Base-by-base conservation (phyloP, 257 asterid genomes). In the Asclepias syriaca region DNA sequence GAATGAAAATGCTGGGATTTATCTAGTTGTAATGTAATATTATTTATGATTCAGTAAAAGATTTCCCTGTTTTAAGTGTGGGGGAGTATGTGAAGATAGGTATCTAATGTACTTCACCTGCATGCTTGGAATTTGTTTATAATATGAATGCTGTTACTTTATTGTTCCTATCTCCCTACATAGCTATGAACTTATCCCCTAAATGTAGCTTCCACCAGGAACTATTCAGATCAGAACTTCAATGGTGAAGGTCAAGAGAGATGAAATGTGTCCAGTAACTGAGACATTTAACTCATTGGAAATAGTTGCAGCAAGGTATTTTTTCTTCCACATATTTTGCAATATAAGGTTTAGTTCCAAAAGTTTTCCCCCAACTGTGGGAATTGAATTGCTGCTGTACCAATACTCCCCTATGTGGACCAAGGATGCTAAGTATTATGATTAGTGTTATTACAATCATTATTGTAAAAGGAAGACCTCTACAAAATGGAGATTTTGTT, bases 191-290 rank as follows among this genome's bases (percentile, higher is more conserved):
- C 10, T 63, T 68, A 3, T 49, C 56, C 46, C 12, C 39, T 6
- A 10, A 53, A 39, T 61, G 65, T 74, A 93, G 98, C 89, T 90
- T 74, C 80, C 74, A 39, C 86, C 76, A 1, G 77, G 91, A 54
- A 85, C 79, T 48, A 87, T 93, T 87, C 96, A 90, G 75, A 76
- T 93, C 70, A 87, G 98, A 66, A 89, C 87, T 6, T 93, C 97
- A 69, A 93, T 93, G 98, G 78, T 90, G 55, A 93, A 93, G 86
- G 98, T 93, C 24, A 69, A 77, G 71, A 84, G 67, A 72, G 98
- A 90, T 75, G 24, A 16, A 19, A 48, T 18, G 19, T n/a, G 75
- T 46, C 61, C 77, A 5, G 32, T 34, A 63, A 60, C 74, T 45
- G 79, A 74, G 60, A 73, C 81, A 70, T 80, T 84, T 51, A 84